These are phyloP conservation scores for Erythrobasidium hasegawianum DNA, from an alignment of 1,284 basidiomycete species.

Conservation along the genomic window DNA sequence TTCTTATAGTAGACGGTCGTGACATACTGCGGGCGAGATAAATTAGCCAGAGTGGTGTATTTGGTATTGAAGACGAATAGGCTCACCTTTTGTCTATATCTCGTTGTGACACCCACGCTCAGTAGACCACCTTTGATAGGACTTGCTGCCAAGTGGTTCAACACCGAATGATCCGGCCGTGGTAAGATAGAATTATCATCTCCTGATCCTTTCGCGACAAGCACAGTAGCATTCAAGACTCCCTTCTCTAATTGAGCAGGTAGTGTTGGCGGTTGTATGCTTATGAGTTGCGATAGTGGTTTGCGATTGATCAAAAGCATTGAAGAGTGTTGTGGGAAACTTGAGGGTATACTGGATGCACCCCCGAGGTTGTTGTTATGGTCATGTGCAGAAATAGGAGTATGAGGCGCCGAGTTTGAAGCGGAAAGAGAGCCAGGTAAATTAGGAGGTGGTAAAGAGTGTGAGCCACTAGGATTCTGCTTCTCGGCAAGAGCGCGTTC, in stretches of 20 bases:
- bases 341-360: slow-evolving; percentile 34
- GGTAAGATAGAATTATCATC: slow-evolving; percentile 92
- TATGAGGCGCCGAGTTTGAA: slow-evolving; percentile 12
- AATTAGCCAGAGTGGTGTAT: no score
- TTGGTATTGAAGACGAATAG: no score
- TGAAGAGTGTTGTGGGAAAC: slow-evolving; percentile 59
- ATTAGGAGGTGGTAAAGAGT: slow-evolving; percentile 10
- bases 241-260: slow-evolving; percentile 91
- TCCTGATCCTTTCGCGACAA: slow-evolving; percentile 51
- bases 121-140: slow-evolving; percentile 91
- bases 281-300: slow-evolving; percentile 87
- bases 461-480: background rate
- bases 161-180: slow-evolving; percentile 88
- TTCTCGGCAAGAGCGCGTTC: slow-evolving; percentile 7
- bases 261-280: slow-evolving; percentile 71
- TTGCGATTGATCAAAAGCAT: slow-evolving; percentile 85
- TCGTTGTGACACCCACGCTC: slow-evolving; percentile 86
- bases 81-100: slow-evolving; percentile 85
- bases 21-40: slow-evolving; percentile 19
- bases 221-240: slow-evolving; percentile 66
- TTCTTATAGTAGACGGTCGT: slow-evolving; percentile 34
- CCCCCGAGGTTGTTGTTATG: slow-evolving; percentile 15
- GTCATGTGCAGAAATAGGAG: background rate
- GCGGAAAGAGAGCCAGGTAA: slow-evolving; percentile 32
- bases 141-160: slow-evolving; percentile 93